Conservation (phyloP, 179 eudicot genomes). For the Camellia oleifera region DNA sequence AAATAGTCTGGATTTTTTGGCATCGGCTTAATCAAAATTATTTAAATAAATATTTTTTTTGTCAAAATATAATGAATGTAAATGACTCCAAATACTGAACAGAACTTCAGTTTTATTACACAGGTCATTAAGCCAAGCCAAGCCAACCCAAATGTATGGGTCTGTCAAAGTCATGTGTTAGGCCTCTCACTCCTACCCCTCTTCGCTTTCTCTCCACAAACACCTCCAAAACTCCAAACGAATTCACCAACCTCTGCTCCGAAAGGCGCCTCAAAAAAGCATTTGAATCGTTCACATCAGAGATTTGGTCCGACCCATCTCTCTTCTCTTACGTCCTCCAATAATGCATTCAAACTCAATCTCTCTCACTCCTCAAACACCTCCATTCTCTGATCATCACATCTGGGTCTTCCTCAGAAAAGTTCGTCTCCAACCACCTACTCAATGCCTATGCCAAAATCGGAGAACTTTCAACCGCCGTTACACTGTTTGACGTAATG, state of each 20-base stretch:
- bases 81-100: not conserved
- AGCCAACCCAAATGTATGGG: conserved; percentile 27
- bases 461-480: conserved; percentile 38
- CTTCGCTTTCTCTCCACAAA: conserved; percentile 25
- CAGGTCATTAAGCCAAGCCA: not conserved
- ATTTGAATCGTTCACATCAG: conserved; percentile 41
- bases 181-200: conserved; percentile 14
- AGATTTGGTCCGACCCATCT: conserved; percentile 56
- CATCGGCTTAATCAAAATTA: too few species aligned
- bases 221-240: conserved; percentile 11
- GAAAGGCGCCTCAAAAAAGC: conserved; percentile 59
- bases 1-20: too few species aligned
- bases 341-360: conserved; percentile 44
- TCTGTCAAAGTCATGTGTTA: conserved; percentile 14
- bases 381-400: conserved; percentile 62
- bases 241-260: conserved; percentile 46
- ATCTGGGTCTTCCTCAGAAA: conserved; percentile 55
- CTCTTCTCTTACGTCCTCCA: conserved; percentile 61
- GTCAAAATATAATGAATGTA: too few species aligned
- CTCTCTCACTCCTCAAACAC: conserved; percentile 47
- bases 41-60: too few species aligned
- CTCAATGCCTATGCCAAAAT: conserved; percentile 63
- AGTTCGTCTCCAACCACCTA: conserved; percentile 62
- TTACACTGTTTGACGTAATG: conserved; percentile 48
- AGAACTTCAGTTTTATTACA: not conserved